Evolutionary conservation across 352 stramenopile genomes (phyloP), one percentile per base, ranked within the genome.

Genomic region (Phytophthora capsici): DNA sequence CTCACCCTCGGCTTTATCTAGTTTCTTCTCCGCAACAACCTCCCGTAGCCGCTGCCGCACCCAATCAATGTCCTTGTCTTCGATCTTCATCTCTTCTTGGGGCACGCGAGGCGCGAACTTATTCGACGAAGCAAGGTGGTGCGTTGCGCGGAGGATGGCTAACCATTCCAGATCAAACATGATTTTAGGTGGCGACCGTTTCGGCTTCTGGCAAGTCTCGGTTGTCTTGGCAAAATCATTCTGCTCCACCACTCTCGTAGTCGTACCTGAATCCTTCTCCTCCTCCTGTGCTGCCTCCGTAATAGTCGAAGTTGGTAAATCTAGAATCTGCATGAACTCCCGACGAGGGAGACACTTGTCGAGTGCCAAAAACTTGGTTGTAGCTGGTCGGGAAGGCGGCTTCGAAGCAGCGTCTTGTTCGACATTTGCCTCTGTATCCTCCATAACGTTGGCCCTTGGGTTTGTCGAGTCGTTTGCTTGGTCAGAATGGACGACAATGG

Each of bases 331-430:
- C 32, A 99, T 82, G 67, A 98, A 99, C 28, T 98, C 89, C 20
- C 96, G 78, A 43, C 92, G 86, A 12, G 94, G 97, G 4, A 99
- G 82, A 61, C 96, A 99, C 75, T 99, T 99, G 84, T 99, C 98
- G n/a, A 99, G 81, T 23, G 97, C 97, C n/a, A 77, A 50, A 16
- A 78, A 75, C 60, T 78, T 81, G 14, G 70, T 81, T 38, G 55
- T 80, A 22, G 36, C 40, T 58, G 54, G 64, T 51, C 60, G 26
- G 9, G 41, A 41, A 10, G 28, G 22, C 10, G 56, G 17, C 26
- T 65, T 69, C 14, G 25, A 10, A n/a, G 57, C 45, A 37, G 25
- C 22, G 17, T 57, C 22, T 49, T 65, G 53, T 2, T 67, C 43
- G 38, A 10, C 40, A 46, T 25, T 55, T 23, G 6, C 37, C 7